Evolutionary conservation across 2,329 filamentous ascomycete species (phyloP), one percentile per base, ranked within the genome.

Genomic region (Colletotrichum sp.): DNA sequence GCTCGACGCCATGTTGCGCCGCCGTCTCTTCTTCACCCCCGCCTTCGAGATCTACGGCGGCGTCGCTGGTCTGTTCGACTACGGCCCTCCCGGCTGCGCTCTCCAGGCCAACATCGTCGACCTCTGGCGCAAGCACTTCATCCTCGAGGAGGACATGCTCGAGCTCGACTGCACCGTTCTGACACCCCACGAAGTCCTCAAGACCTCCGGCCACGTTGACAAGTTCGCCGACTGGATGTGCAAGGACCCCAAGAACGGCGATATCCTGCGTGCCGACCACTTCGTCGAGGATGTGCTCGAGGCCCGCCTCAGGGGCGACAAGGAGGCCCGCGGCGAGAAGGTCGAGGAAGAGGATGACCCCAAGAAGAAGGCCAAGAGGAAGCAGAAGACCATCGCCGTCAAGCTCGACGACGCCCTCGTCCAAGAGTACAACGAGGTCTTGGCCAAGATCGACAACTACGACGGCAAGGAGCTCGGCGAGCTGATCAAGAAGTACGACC

Each of bases 161-260:
- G 95, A 98, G 88, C 93, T 98, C 79, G 96, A 98, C 87, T 98
- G 95, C 88, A 97, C 95, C 52, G 97, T 96, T 87, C 87, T 99
- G 83, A 99, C 97, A 55, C 97, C 97, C 39, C 93, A 97, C 82
- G 95, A 97, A 64, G 95, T 99, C 48, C 92, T 99, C 83, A 98
- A 99, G 91, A 98, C 96, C 70, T 95, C 93, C 84, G 97, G 97
- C 78, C 97, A 99, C 87, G 97, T 99, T 79, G 96, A 98, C 86
- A 98, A 98, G 86, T 99, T 99, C 83, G 95, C 95, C 86, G 96
- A 99, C 85, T 99, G 95, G 95, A 98, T 99, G 96, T 98, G 95
- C 93, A 98, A 98, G 87, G 97, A 99, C 85, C 95, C 96, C 78
- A 98, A 98, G 90, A 98, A 94, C 81, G 97, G 97, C 83, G 97